Conservation (phyloP, 177 flowering plant genomes). For the Vitis hybrid region DNA sequence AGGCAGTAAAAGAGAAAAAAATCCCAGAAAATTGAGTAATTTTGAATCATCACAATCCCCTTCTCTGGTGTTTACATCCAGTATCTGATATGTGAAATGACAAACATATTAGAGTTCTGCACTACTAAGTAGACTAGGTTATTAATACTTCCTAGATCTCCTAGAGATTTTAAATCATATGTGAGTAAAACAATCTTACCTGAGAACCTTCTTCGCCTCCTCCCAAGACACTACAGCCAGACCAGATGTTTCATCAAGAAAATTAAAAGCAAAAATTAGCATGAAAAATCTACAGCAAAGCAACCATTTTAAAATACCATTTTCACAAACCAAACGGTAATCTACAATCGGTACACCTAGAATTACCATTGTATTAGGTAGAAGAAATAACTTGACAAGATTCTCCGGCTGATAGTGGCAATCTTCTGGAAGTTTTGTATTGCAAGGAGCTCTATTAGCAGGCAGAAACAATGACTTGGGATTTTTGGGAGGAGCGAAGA, state of each 20-base stretch:
- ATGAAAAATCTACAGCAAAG: constrained; percentile 2
- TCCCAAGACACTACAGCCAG: constrained; percentile 74
- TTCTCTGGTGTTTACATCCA: background rate
- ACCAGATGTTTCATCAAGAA: constrained; percentile 16
- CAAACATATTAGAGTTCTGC: no score
- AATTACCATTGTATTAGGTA: constrained; percentile 74
- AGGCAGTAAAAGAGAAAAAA: background rate
- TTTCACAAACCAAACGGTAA: background rate
- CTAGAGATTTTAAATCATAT: no score
- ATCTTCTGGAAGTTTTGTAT: constrained; percentile 86
- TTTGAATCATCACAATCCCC: background rate
- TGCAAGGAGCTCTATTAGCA: constrained; percentile 58
- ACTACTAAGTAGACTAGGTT: no score
- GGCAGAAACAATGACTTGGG: constrained; percentile 71
- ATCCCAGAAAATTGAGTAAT: background rate
- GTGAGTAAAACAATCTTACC: constrained; percentile 34
- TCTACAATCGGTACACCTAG: background rate
- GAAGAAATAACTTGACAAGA: constrained; percentile 94
- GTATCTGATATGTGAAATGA: no score
- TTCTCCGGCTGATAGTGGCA: constrained; percentile 96
- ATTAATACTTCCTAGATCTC: no score
- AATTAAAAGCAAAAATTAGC: background rate
- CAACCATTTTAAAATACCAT: background rate
- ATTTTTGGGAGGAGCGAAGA: constrained; percentile 86
- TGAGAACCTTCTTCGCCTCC: constrained; percentile 44